Evolutionary conservation across 129 eudicot genomes (phyloP).

Genomic region (Deinandra increscens): DNA sequence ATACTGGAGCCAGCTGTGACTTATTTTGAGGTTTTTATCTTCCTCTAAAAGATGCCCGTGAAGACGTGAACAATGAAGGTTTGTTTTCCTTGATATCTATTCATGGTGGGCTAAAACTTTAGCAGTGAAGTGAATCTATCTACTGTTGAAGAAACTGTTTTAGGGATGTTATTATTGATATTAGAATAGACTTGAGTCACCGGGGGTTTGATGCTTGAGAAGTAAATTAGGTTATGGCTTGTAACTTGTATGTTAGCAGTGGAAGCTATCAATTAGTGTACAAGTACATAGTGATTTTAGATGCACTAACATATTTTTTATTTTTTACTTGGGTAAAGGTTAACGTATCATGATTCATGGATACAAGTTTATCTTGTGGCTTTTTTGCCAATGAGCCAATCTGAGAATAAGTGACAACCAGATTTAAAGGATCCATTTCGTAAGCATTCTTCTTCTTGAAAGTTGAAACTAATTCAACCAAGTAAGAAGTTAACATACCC

Average conservation of each 20-base stretch:
- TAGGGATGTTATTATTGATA: constrained; percentile 16
- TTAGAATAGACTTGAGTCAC: background rate
- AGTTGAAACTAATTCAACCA: background rate
- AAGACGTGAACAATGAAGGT: background rate
- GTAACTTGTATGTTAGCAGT: background rate
- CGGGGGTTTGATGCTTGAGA: constrained; percentile 3
- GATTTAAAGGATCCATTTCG: background rate
- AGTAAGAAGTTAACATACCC: constrained; percentile 4
- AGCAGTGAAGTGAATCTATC: background rate
- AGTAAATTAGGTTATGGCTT: background rate
- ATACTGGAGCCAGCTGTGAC: background rate
- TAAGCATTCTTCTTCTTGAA: background rate
- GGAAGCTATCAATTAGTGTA: background rate
- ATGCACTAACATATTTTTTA: background rate
- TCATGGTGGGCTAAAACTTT: background rate
- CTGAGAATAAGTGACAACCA: background rate
- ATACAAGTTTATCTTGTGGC: background rate
- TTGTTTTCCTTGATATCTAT: background rate
- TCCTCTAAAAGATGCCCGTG: background rate
- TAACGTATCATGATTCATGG: background rate
- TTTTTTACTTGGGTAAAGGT: background rate
- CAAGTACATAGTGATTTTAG: background rate
- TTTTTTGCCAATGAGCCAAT: no score
- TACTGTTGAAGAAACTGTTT: background rate
- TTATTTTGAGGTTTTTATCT: constrained; percentile 12